Percentiles rank a stretch among this genome's conserved stretches.
These are phyloP conservation scores for Sporothrix protearum DNA, from an alignment of 2,329 filamentous ascomycete genomes.

Conservation along the genomic window DNA sequence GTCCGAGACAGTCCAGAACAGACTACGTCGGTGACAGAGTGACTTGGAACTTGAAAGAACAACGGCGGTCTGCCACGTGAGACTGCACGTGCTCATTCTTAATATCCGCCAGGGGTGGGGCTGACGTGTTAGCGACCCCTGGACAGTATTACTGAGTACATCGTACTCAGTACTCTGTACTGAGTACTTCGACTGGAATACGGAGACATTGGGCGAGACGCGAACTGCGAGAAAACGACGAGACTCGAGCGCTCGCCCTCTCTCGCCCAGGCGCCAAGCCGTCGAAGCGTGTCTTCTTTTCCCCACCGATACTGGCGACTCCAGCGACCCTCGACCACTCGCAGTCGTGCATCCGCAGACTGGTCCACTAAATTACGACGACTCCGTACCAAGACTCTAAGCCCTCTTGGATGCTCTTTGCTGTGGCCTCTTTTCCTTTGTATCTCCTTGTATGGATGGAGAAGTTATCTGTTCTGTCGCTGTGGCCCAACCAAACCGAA, in stretches of 20 bases:
- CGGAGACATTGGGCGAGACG: slow-evolving; percentile 3
- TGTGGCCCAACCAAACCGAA: background rate
- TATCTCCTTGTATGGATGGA: background rate
- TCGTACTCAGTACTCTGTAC: too few relatives aligned
- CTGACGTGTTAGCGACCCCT: background rate
- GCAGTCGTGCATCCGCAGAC: background rate
- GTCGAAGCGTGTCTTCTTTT: background rate
- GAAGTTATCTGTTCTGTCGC: background rate
- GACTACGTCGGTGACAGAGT: background rate
- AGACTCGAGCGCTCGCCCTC: slow-evolving; percentile 6
- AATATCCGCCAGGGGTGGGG: background rate
- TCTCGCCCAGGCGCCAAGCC: background rate
- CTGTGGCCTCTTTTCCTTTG: too few relatives aligned
- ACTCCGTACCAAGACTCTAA: background rate
- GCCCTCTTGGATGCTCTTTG: background rate
- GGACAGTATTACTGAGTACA: background rate
- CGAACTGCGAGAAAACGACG: background rate
- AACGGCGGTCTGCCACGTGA: background rate
- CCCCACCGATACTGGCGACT: background rate
- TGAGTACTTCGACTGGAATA: too few relatives aligned
- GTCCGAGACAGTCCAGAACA: background rate
- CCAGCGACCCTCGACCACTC: background rate
- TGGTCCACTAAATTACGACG: slow-evolving; percentile 17
- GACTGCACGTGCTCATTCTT: background rate
- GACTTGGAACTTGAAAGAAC: background rate